Evolutionary conservation across 2,329 filamentous ascomycete genomes (phyloP), one percentile per base, ranked within the genome.

Genomic region (Xylariaceae sp.): DNA sequence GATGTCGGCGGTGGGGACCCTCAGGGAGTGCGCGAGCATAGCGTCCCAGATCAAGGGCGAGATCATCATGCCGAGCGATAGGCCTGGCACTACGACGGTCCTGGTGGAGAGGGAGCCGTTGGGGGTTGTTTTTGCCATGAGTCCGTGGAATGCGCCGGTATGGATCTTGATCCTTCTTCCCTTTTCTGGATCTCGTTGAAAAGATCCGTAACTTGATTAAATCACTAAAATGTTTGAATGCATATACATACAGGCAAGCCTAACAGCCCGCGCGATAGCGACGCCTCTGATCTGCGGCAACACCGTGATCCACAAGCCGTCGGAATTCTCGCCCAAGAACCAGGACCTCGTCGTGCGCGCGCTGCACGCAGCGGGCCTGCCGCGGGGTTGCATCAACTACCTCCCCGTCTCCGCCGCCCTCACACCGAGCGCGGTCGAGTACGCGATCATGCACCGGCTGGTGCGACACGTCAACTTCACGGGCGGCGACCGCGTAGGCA

Each of bases 391-490:
- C 3, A 60, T 94, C 21, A 92, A 89, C 59, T 67, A 88, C 31
- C 65, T 94, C 24, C 83, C 81, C 15, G 65, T 71, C 23, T 74
- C 81, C 3, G 76, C 79, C 40, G 70, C 78, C 40, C 75, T 84
- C 50, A 87, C 85, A 0, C 70, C 81, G 0, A 68, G 71, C 9
- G 68, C 90, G 21, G 89, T 85, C 0, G 71, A 71, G 18, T 67
- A 76, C 1, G 61, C 92, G 19, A 85, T 94, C 48, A 73, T 76
- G 33, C 70, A 85, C 52, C 75, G 76, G 0, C 67, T 69, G 0
- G 66, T 94, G 40, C 83, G 79, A 59, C 94, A 94, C 66, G 71
- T 94, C 59, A 92, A 88, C 65, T 94, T 94, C 62, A 94, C 88
- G 0, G 88, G 88, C 23, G 84, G 77, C 53, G 88, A 86, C 0